Conservation (phyloP, 768 basidiomycete genomes). For the Russula virescens region DNA sequence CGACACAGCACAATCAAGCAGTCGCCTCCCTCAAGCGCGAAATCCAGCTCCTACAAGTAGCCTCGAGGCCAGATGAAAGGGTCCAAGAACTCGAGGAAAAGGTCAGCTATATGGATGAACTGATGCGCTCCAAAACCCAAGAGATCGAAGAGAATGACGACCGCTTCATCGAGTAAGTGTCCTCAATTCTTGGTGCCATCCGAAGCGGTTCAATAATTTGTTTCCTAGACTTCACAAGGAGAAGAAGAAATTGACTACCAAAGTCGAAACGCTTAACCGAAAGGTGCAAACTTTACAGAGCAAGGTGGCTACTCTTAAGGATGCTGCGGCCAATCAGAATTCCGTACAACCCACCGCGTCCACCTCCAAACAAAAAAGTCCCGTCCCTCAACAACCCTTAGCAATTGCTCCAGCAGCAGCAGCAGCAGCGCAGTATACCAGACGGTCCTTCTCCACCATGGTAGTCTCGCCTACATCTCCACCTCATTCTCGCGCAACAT, state of each 20-base stretch:
- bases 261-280: conserved; percentile 64
- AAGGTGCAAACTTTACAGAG: conserved; percentile 69
- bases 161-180: conserved; percentile 66
- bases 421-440: conserved; percentile 17
- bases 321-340: conserved; percentile 27
- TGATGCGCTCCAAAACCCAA: conserved; percentile 58
- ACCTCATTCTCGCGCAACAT: conserved; percentile 30
- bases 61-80: conserved; percentile 49
- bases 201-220: conserved; percentile 2
- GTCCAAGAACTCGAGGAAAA: conserved; percentile 60
- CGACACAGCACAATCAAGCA: conserved; percentile 62
- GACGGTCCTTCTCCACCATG: conserved; percentile 12
- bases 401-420: not conserved
- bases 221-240: conserved; percentile 63
- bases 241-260: conserved; percentile 67
- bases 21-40: conserved; percentile 54
- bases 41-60: conserved; percentile 45
- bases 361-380: conserved; percentile 22
- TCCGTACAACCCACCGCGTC: conserved; percentile 20
- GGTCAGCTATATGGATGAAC: conserved; percentile 70
- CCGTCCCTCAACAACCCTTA: conserved; percentile 10
- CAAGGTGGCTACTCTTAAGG: conserved; percentile 55
- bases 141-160: conserved; percentile 88
- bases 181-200: not conserved
- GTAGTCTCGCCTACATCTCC: not conserved